Percentiles rank a stretch among this genome's conserved stretches.
phyloP scores from a whole-genome alignment of 164 flowering plant genomes.

The Warburgia ugandensis region DNA sequence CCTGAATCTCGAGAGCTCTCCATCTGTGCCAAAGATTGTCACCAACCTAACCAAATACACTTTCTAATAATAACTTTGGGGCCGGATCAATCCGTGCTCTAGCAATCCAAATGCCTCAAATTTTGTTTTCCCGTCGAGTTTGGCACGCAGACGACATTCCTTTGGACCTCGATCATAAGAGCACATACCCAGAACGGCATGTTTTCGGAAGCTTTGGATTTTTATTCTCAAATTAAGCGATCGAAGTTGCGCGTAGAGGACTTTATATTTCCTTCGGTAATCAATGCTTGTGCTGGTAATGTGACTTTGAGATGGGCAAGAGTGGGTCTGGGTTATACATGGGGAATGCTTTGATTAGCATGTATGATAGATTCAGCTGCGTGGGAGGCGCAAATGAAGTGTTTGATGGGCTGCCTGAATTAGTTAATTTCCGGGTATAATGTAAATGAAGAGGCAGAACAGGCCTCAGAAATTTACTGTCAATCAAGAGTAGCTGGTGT shows the following conservation, averaged over 20 bases:
- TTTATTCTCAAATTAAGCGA: conserved; percentile 24
- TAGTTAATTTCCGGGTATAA: conserved; percentile 37
- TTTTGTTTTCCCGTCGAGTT: conserved; percentile 26
- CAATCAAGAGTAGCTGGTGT: conserved; percentile 11
- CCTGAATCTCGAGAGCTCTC: conserved; percentile 26
- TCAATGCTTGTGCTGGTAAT: conserved; percentile 40
- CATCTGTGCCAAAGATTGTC: conserved; percentile 10
- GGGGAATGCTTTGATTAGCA: conserved; percentile 43
- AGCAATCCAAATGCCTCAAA: conserved; percentile 22
- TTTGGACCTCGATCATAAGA: conserved; percentile 53
- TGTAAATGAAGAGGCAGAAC: conserved; percentile 21
- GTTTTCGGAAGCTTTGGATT: conserved; percentile 27
- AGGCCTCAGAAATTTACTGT: conserved; percentile 24
- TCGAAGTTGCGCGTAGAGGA: conserved; percentile 27
- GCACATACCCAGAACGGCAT: conserved; percentile 37
- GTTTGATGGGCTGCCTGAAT: conserved; percentile 47
- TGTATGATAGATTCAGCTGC: conserved; percentile 27
- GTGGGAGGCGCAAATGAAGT: conserved; percentile 26
- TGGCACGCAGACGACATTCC: conserved; percentile 24
- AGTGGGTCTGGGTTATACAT: conserved; percentile 37
- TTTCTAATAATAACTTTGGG: conserved; percentile 30
- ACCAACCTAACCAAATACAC: conserved; percentile 29
- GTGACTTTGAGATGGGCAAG: conserved; percentile 28
- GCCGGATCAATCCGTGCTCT: conserved; percentile 23
- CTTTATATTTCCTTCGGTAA: conserved; percentile 44